Percentiles rank a stretch among this genome's conserved stretches.
Conservation (phyloP, 768 basidiomycete species). For the Coprinopsis marcescibilis region DNA sequence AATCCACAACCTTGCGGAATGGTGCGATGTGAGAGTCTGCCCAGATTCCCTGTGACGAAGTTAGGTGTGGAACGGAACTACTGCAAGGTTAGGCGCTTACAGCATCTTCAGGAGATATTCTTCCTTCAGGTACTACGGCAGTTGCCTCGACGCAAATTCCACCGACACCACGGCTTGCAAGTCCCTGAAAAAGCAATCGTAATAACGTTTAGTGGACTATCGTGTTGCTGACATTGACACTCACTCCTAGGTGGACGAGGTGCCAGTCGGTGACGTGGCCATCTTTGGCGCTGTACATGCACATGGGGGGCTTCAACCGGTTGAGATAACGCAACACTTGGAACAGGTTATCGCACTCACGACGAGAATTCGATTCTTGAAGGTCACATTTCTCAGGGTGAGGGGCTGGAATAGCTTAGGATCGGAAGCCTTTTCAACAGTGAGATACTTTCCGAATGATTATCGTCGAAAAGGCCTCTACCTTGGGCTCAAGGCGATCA, state of each 20-base stretch:
- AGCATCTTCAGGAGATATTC: conserved; percentile 71
- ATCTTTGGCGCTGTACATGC: conserved; percentile 70
- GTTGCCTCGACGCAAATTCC: conserved; percentile 73
- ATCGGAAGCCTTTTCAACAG: conserved; percentile 34
- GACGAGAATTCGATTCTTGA: conserved; percentile 75
- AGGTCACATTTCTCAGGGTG: conserved; percentile 50
- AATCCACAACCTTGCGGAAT: conserved; percentile 66
- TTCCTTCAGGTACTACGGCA: conserved; percentile 65
- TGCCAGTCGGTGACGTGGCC: conserved; percentile 84
- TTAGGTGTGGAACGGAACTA: not conserved
- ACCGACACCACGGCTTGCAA: conserved; percentile 67
- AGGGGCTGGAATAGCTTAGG: conserved; percentile 65
- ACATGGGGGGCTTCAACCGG: conserved; percentile 66
- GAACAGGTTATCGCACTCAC: conserved; percentile 26
- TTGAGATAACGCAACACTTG: not conserved
- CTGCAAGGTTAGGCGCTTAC: conserved; percentile 28
- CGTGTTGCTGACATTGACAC: conserved; percentile 19
- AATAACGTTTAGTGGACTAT: not conserved
- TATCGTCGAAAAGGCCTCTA: not conserved
- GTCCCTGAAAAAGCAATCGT: conserved; percentile 35
- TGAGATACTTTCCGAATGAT: conserved; percentile 6
- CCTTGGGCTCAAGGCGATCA: conserved; percentile 17
- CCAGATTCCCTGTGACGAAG: conserved; percentile 55
- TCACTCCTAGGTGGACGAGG: conserved; percentile 67
- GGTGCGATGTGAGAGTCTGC: conserved; percentile 67